Evolutionary conservation across 306 rosid species (phyloP).

Genomic region (Medicago ruthenica): DNA sequence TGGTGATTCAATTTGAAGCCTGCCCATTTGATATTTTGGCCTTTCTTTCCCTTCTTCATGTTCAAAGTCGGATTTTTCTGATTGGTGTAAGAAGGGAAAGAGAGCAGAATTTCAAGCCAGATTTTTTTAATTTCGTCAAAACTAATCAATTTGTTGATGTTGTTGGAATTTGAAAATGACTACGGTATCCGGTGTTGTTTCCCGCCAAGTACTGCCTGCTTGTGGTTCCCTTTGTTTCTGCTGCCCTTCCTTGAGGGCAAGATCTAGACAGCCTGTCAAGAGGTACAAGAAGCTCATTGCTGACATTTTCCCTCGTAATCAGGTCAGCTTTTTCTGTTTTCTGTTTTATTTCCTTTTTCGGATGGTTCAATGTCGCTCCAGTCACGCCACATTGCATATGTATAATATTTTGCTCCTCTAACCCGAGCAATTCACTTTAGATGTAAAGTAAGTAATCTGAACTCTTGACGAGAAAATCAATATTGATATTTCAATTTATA

Average conservation of each 20-base stretch:
- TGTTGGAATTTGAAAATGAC: conserved; percentile 52
- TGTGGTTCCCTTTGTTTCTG: conserved; percentile 89
- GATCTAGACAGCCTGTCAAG: conserved; percentile 99
- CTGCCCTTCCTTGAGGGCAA: conserved; percentile 85
- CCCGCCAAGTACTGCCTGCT: conserved; percentile 91
- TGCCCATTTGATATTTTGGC: conserved; percentile 45
- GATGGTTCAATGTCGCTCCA: background rate
- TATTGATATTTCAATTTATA: background rate
- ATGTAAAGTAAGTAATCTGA: background rate
- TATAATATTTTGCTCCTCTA: background rate
- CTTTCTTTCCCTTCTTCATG: conserved; percentile 73
- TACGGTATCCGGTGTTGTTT: conserved; percentile 77
- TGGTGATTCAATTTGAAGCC: conserved; percentile 50
- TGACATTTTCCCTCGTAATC: conserved; percentile 87
- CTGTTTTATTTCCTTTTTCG: conserved; percentile 1
- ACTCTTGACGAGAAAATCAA: background rate
- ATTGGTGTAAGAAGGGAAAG: conserved; percentile 68
- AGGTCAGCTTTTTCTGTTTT: conserved; percentile 55
- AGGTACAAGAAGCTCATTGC: conserved; percentile 98
- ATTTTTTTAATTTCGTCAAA: background rate
- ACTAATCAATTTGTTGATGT: conserved; percentile 29
- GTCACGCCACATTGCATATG: background rate
- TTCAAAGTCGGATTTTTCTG: conserved; percentile 38
- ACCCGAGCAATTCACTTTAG: background rate
- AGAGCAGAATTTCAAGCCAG: conserved; percentile 44